Base-by-base conservation (phyloP, 2,329 filamentous ascomycete genomes). In the Xylaria sp. region DNA sequence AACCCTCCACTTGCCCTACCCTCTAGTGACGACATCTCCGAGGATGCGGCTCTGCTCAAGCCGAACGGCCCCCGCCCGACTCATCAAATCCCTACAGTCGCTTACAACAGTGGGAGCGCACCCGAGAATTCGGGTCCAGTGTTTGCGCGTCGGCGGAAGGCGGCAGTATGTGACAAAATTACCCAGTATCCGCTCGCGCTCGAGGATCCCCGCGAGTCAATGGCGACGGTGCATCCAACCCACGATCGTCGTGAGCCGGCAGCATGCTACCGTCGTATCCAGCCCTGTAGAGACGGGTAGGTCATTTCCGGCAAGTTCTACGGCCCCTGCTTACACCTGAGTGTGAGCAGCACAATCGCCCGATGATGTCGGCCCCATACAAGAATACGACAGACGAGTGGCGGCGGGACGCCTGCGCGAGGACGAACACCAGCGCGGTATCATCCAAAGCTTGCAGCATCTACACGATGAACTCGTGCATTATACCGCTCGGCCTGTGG, bases 371-470 rank as follows among this genome's bases (percentile, higher is more conserved):
- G 94, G 94, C 0, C 96, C 96, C 2, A 86, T 98, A 77, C 87
- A 90, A 72, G 95, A 98, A 81, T 99, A 99, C 80, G 92, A 98
- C 79, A 85, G 87, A 69, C 89, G 95, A 56, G 94, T 99, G 9
- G 85, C 89, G 56, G 83, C 85, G 52, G 93, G 94, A 12, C 84
- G 88, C 58, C 80, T 99, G 72, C 88, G 92, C 72, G 93, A 98
- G 79, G 96, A 99, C 79, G 90, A 94, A 73, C 93, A 98, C 81
- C 96, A 99, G 81, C 86, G 96, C 86, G 93, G 90, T 51, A 95
- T 99, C 74, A 94, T 99, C 75, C 89, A 96, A 78, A 92, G 89
- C 76, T 86, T 99, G 6, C 94, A 99, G 81, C 90, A 94, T 78
- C 89, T 99, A 13, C 93, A 98, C 81, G 89, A 97, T 69, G 93